Base-by-base conservation (phyloP, 257 asterid species). In the Plantago major region DNA sequence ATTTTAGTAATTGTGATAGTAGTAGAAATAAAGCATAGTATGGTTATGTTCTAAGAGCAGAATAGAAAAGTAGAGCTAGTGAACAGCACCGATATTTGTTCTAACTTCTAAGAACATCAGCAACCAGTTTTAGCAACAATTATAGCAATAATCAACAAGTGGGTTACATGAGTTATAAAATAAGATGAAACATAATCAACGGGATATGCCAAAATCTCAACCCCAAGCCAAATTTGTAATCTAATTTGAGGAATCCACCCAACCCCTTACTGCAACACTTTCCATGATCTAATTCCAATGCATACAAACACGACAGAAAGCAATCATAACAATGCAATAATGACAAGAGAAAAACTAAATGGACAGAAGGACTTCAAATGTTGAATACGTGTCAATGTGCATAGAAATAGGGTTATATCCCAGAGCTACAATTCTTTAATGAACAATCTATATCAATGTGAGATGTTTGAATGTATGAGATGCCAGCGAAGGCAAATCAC, bases 121-220 rank as follows among this genome's bases (percentile, higher is more conserved):
- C 51, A 37, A 63, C 57, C 63, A 13, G 64, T 46, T 52, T 50
- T 52, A 47, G 17, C 51, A 74, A 37, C 19, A 51, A 46, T 9
- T 30, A 44, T 7, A 18, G 15, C 44, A 66, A 17, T 9, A 33
- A 48, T 7, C 28, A 37, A 26, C 42, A 46, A 43, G 18, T 16
- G n/a, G n/a, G 37, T 11, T 26, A 37, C 19, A 26, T 46, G 64
- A 50, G 46, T 13, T 10, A 50, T 51, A 40, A 51, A 17, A 37
- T n/a, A n/a, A n/a, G 53, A 60, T 51, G 6, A 58, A 22, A 62
- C 49, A 10, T 5, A 11, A 43, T 19, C 7, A 52, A 22, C 40
- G 33, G 19, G 16, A 16, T 10, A 17, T 10, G 30, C 10, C 15
- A 49, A 7, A 48, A 48, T 48, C 54, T 48, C 13, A 22, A 48